phyloP scores from a whole-genome alignment of 768 basidiomycete species.

The Kwoniella newhampshirensis region DNA sequence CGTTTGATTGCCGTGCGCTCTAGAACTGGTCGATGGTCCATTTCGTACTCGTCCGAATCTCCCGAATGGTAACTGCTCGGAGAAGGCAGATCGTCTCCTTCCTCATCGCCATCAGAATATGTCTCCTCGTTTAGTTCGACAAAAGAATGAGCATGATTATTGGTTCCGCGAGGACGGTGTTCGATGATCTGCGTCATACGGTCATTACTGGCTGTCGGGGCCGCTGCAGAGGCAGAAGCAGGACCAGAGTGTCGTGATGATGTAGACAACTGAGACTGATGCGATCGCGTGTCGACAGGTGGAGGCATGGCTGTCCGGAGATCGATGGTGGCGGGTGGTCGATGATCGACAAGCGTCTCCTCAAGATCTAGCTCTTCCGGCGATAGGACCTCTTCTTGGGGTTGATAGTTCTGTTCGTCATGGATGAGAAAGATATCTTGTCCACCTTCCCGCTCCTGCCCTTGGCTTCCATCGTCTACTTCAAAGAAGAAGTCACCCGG shows the following conservation, averaged over 20 bases:
- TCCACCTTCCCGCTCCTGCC: not conserved
- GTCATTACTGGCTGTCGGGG: not conserved
- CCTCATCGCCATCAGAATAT: conserved; percentile 20
- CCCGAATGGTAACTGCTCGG: conserved; percentile 44
- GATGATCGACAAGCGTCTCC: not conserved
- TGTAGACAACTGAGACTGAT: conserved; percentile 9
- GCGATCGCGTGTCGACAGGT: conserved; percentile 10
- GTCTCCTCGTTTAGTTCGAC: conserved; percentile 14
- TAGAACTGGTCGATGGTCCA: conserved; percentile 54
- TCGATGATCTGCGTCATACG: conserved; percentile 21
- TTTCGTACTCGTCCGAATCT: conserved; percentile 46
- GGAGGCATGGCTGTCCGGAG: conserved; percentile 19
- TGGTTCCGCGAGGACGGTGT: not conserved
- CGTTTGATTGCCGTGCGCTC: conserved; percentile 72
- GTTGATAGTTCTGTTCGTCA: conserved; percentile 3
- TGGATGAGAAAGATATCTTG: conserved; percentile 1
- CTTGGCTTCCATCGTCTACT: conserved; percentile 2
- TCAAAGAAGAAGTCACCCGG: not conserved
- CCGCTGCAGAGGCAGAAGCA: not conserved
- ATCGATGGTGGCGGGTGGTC: conserved; percentile 6
- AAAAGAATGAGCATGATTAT: not conserved
- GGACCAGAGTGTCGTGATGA: conserved; percentile 8
- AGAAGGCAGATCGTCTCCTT: conserved; percentile 16
- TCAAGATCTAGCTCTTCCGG: not conserved
- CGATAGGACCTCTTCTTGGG: not conserved